Evolutionary conservation across 2,329 filamentous ascomycete species (phyloP).

Genomic region (Diaporthe aspalathi): DNA sequence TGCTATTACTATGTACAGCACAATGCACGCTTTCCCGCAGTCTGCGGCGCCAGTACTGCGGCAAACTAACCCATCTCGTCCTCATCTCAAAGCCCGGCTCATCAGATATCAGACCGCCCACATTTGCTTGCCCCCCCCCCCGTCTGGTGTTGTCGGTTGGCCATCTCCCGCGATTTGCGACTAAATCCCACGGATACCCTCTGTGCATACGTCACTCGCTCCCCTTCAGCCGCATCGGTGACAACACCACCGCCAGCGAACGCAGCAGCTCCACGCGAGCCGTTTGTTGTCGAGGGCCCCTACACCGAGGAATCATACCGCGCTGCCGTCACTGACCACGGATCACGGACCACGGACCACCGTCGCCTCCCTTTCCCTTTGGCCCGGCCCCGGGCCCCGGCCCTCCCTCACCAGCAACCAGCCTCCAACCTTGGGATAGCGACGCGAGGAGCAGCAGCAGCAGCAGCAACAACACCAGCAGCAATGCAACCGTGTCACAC

Average conservation of each 20-base stretch:
- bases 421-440: background rate
- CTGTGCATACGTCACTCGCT: slow-evolving; percentile 32
- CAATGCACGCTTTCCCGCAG: background rate
- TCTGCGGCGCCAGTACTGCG: background rate
- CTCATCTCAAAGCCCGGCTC: slow-evolving; percentile 5
- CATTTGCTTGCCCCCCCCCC: background rate
- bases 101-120: slow-evolving; percentile 24
- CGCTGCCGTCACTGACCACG: slow-evolving; percentile 2
- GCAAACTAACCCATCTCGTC: background rate
- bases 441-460: slow-evolving; percentile 18
- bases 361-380: background rate
- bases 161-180: slow-evolving; percentile 34
- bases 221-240: slow-evolving; percentile 29
- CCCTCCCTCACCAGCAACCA: background rate
- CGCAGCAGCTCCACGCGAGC: background rate
- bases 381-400: too few species aligned
- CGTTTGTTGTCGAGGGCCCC: background rate
- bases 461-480: too few species aligned
- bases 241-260: slow-evolving; percentile 7
- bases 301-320: slow-evolving; percentile 14
- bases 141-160: slow-evolving; percentile 11
- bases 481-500: background rate
- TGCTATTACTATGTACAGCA: background rate
- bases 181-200: slow-evolving; percentile 2
- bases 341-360: background rate